Conservation (phyloP, 768 basidiomycete genomes). For the Mycena crocata region DNA sequence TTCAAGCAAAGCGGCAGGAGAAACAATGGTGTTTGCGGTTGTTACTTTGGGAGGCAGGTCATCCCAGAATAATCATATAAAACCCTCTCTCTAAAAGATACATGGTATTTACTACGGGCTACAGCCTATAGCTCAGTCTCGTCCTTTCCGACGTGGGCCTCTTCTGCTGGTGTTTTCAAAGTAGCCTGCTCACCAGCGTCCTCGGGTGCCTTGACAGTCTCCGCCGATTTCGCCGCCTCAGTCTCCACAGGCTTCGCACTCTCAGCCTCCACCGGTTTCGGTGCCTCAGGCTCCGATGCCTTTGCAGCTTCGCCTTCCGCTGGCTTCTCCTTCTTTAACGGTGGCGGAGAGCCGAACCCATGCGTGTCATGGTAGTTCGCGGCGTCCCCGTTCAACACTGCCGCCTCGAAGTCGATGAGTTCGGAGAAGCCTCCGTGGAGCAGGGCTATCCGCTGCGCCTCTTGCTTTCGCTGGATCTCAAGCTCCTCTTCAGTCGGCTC, state of each 20-base stretch:
- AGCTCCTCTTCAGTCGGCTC: slow-evolving; percentile 53
- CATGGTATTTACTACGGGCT: no score
- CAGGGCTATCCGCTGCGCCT: slow-evolving; percentile 63
- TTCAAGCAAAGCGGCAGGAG: background rate
- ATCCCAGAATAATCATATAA: no score
- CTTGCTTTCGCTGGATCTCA: slow-evolving; percentile 63
- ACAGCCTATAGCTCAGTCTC: slow-evolving; percentile 23
- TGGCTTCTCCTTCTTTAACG: slow-evolving; percentile 42
- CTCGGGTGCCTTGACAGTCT: background rate
- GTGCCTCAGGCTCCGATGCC: background rate
- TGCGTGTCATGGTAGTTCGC: slow-evolving; percentile 56
- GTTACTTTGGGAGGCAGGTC: background rate
- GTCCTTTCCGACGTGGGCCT: slow-evolving; percentile 22
- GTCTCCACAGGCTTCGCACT: background rate
- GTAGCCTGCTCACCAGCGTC: background rate
- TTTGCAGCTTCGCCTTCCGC: slow-evolving; percentile 10
- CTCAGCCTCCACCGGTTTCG: background rate
- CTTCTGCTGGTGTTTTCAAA: background rate
- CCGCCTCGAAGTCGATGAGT: slow-evolving; percentile 65
- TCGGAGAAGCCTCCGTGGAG: slow-evolving; percentile 63
- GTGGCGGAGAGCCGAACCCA: slow-evolving; percentile 50
- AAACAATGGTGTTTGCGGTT: slow-evolving; percentile 2
- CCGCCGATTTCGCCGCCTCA: no score
- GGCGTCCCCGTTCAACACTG: slow-evolving; percentile 54
- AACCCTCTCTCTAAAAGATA: no score